Evolutionary conservation across 2,329 filamentous ascomycete genomes (phyloP).

Genomic region (Hirsutella rhossiliensis): DNA sequence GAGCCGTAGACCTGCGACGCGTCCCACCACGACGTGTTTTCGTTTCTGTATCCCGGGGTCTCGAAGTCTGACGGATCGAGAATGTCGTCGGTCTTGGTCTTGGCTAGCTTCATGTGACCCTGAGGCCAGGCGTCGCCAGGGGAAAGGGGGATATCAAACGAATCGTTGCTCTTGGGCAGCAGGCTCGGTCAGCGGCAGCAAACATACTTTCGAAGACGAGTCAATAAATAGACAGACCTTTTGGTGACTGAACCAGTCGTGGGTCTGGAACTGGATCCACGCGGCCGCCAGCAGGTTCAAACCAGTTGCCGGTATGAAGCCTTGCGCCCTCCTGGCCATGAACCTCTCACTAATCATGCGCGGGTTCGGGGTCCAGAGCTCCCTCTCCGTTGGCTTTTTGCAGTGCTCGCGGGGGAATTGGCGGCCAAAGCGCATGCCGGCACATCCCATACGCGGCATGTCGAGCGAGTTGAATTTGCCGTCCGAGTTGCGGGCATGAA

Average conservation of each 20-base stretch:
- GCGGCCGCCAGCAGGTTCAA: background rate
- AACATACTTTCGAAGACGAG: background rate
- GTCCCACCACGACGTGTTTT: constrained; percentile 1
- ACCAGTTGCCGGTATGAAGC: background rate
- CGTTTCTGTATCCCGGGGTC: background rate
- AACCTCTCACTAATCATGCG: background rate
- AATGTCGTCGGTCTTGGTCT: background rate
- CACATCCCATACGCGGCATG: background rate
- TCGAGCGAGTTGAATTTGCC: constrained; percentile 1
- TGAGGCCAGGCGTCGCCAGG: background rate
- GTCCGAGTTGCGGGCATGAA: background rate
- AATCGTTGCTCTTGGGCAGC: background rate
- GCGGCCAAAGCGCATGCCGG: background rate
- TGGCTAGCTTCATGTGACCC: background rate
- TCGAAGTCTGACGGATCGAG: background rate
- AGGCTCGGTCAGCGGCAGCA: background rate
- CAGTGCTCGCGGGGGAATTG: constrained; percentile 1
- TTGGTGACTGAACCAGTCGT: constrained; percentile 1
- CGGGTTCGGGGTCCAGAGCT: constrained; percentile 1
- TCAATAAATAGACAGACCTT: background rate
- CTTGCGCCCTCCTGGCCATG: background rate
- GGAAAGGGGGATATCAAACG: background rate
- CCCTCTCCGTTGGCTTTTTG: background rate
- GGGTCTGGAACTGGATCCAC: constrained; percentile 1
- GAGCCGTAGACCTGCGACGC: constrained; percentile 1